These are phyloP conservation scores for Bocquillonia castaneifolia DNA, from an alignment of 441 rosid genomes.

Conservation along the genomic window DNA sequence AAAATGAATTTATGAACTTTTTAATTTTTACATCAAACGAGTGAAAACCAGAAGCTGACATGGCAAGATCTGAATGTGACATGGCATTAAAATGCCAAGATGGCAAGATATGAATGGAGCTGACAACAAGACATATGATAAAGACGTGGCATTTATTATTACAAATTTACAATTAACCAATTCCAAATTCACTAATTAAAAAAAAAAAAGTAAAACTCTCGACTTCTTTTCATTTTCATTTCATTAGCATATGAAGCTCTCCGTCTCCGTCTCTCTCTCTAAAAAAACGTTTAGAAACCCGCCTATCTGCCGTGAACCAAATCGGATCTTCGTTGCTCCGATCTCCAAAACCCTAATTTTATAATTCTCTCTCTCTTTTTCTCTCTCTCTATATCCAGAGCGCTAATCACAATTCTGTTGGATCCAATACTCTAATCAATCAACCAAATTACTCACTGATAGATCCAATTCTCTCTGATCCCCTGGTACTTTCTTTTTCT, in stretches of 20 bases:
- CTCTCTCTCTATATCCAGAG: background rate
- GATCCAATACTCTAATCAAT: slow-evolving; percentile 12
- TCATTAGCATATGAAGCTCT: too few species aligned
- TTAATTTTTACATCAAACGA: too few species aligned
- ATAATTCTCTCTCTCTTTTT: background rate
- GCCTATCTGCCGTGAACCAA: background rate
- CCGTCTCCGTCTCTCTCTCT: background rate
- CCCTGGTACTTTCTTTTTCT: slow-evolving; percentile 8
- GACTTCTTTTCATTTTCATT: too few species aligned
- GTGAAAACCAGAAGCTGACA: background rate
- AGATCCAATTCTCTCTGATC: slow-evolving; percentile 15
- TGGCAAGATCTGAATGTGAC: too few species aligned
- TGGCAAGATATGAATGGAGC: slow-evolving; percentile 23
- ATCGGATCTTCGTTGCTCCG: slow-evolving; percentile 7
- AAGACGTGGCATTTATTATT: background rate
- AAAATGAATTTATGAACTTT: too few species aligned
- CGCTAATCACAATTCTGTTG: background rate
- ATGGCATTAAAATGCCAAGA: slow-evolving; percentile 11
- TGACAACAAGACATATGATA: background rate
- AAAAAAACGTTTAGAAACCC: slow-evolving; percentile 1
- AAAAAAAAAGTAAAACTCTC: too few species aligned
- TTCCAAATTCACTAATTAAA: too few species aligned
- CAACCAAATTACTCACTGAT: background rate
- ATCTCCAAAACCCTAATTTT: slow-evolving; percentile 21
- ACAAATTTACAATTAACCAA: too few species aligned